Evolutionary conservation across 139 green algal species (phyloP).

Genomic region (Chlamydomonas urium): DNA sequence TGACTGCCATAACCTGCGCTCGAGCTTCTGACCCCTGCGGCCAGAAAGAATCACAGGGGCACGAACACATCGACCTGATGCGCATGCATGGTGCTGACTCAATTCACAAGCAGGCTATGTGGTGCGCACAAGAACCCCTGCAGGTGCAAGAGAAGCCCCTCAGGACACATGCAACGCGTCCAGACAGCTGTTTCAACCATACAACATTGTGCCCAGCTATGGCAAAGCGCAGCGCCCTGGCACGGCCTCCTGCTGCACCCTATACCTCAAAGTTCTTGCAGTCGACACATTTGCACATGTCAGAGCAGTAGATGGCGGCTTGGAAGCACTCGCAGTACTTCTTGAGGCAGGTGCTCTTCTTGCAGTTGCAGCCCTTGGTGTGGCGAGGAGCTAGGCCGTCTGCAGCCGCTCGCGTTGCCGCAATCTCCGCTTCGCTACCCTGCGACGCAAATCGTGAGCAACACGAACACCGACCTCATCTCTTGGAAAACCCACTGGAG

Average conservation of each 20-base stretch:
- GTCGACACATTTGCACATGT: conserved; percentile 85
- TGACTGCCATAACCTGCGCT: conserved; percentile 1
- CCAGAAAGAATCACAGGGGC: neutral
- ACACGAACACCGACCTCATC: no score
- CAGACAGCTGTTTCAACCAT: no score
- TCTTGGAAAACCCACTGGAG: no score
- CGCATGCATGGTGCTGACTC: neutral
- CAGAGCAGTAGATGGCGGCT: conserved; percentile 71
- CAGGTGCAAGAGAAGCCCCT: no score
- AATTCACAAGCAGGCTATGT: no score
- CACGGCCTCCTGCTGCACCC: neutral
- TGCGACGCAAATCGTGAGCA: neutral
- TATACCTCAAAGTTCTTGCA: conserved; percentile 79
- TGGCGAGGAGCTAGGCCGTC: conserved; percentile 44
- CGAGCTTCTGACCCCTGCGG: neutral
- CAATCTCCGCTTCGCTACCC: conserved; percentile 1
- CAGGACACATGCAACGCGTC: no score
- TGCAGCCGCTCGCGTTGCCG: neutral
- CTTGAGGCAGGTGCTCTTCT: conserved; percentile 88
- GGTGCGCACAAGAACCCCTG: no score
- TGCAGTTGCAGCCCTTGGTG: conserved; percentile 90
- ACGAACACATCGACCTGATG: neutral
- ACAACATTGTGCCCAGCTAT: neutral
- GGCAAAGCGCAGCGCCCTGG: neutral
- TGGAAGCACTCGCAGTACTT: conserved; percentile 99